Percentiles rank a stretch among this genome's conserved stretches.
phyloP scores from a whole-genome alignment of 2,329 filamentous ascomycete species.

The Colletotrichum liaoningense region DNA sequence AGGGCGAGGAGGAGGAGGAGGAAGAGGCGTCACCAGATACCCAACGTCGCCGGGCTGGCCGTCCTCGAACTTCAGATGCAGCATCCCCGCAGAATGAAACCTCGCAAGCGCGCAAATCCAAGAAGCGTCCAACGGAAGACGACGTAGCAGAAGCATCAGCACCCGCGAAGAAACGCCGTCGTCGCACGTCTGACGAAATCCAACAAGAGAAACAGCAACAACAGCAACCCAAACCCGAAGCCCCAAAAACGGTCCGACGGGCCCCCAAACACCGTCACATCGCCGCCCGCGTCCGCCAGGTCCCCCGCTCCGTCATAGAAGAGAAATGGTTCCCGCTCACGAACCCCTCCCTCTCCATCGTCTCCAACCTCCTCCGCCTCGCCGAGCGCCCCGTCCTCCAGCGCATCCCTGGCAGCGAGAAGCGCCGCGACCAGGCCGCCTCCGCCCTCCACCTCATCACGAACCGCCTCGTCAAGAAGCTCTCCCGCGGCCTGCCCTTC shows the following conservation, averaged over 20 bases:
- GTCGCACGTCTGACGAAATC: constrained; percentile 10
- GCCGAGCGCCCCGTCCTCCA: constrained; percentile 72
- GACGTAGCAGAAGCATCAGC: background rate
- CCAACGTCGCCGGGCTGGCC: constrained; percentile 34
- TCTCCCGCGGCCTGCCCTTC: constrained; percentile 73
- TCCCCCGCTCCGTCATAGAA: constrained; percentile 74
- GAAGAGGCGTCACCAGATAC: constrained; percentile 20
- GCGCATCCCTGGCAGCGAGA: constrained; percentile 60
- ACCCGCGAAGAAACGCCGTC: constrained; percentile 24
- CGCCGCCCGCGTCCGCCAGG: constrained; percentile 59
- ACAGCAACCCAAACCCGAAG: background rate
- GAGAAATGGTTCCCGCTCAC: constrained; percentile 74
- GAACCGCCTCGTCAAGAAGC: constrained; percentile 66
- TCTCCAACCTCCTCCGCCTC: constrained; percentile 67
- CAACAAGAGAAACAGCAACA: constrained; percentile 19
- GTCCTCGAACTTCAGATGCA: constrained; percentile 28
- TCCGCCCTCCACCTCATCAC: constrained; percentile 66
- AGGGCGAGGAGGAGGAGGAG: background rate
- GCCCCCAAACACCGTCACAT: constrained; percentile 62
- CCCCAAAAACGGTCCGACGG: constrained; percentile 40
- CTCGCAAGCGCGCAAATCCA: constrained; percentile 13
- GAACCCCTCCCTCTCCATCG: constrained; percentile 63
- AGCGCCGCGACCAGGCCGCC: constrained; percentile 64
- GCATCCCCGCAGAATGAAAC: constrained; percentile 35
- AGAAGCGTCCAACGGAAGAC: constrained; percentile 18